Evolutionary conservation across 2,329 filamentous ascomycete genomes (phyloP), one percentile per base, ranked within the genome.

Genomic region (Passalora sequoiae): DNA sequence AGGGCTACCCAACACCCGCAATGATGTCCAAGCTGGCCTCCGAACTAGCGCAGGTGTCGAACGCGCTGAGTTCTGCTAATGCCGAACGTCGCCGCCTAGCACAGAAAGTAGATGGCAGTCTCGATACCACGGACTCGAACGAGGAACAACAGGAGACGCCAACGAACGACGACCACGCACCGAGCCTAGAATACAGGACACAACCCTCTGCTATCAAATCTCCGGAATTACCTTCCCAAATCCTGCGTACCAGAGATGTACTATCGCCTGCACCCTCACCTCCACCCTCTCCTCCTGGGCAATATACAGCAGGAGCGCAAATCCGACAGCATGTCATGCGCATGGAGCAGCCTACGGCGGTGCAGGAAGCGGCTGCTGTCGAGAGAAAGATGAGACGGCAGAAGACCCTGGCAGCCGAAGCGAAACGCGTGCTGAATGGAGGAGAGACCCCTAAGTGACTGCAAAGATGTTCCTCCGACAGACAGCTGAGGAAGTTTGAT

Each of bases 21-120:
- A 46, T 41, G 7, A 41, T 60, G 22, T 52, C 51, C 13, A 54
- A 48, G 32, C 49, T 63, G 15, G 54, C 61, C 6, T 43, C 45
- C 17, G 57, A 61, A 30, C 47, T 61, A 22, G 38, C 49, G 6
- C 39, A 47, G 21, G 54, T 62, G 4, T 57, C 60, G 12, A 48
- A 49, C 17, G 39, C 48, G 7, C 44, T 61, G 21, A 46, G 50
- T 29, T 21, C 35, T 4, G 44, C 41, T 15, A 38, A 44, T 31
- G 8, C 21, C 24, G 8, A 19, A 4, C 6, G 12, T 9, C 4
- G n/a, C 24, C 24, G 24, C 6, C 24, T 27, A 27, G 24, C 6
- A 27, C 6, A 27, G 6, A 7, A 6, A 7, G 12, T 12, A 27
- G 24, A 27, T 12, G 24, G 24, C 24, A 27, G 12, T 12, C 24